Percentiles rank a stretch among this genome's conserved stretches.
Conservation (phyloP, 257 asterid genomes). For the Nicotiana attenuata region DNA sequence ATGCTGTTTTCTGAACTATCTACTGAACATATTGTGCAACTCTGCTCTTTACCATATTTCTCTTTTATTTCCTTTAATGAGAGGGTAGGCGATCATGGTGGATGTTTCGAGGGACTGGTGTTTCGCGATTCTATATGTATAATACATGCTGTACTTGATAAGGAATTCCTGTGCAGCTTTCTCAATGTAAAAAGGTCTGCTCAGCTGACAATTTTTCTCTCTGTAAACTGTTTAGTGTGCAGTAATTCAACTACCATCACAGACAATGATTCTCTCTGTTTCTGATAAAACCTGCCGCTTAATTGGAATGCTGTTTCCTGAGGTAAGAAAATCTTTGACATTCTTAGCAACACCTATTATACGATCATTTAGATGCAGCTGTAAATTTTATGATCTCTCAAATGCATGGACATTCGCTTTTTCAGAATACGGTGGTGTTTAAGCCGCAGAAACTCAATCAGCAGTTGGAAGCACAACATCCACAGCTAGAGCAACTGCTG, state of each 20-base stretch:
- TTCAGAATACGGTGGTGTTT: slow-evolving; percentile 80
- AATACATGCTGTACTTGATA: not conserved
- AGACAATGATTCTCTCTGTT: slow-evolving; percentile 73
- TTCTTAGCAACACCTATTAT: not conserved
- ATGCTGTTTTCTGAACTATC: not conserved
- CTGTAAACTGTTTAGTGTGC: slow-evolving; percentile 59
- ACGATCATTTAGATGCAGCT: not conserved
- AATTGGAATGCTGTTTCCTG: slow-evolving; percentile 92
- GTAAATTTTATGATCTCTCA: not conserved
- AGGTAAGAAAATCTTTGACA: slow-evolving; percentile 41
- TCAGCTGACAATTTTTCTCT: not conserved
- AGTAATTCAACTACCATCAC: slow-evolving; percentile 87
- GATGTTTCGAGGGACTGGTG: too few species aligned
- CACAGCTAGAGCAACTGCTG: slow-evolving; percentile 23
- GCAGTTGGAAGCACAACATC: slow-evolving; percentile 33
- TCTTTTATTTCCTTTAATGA: not conserved
- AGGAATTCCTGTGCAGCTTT: not conserved
- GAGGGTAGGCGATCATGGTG: not conserved
- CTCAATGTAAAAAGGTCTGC: not conserved
- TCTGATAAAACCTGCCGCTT: slow-evolving; percentile 73
- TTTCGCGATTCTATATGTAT: not conserved
- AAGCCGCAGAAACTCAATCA: slow-evolving; percentile 67
- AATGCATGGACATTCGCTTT: not conserved
- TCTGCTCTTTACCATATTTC: not conserved
- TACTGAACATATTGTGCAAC: not conserved